Percentiles rank a stretch among this genome's conserved stretches.
phyloP scores from a whole-genome alignment of 805 yeast species.

The Candida alai region DNA sequence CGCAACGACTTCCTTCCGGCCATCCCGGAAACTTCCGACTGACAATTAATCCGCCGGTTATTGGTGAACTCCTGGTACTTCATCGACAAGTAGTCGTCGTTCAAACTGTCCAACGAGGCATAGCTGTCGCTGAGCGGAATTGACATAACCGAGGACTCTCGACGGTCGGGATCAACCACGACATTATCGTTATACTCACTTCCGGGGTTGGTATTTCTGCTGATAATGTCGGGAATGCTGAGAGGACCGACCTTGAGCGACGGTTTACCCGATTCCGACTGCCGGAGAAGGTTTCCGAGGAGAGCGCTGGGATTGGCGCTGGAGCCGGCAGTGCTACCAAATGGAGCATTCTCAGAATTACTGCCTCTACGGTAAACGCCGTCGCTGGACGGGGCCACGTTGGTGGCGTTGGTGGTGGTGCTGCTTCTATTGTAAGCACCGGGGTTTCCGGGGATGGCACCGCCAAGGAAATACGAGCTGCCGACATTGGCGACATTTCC shows the following conservation, averaged over 20 bases:
- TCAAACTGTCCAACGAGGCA: constrained; percentile 72
- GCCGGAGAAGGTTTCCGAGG: too few species aligned
- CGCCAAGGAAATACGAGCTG: background rate
- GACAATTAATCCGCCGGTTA: constrained; percentile 6
- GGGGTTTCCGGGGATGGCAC: background rate
- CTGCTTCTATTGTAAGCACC: background rate
- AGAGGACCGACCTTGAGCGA: constrained; percentile 34
- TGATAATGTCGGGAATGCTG: too few species aligned
- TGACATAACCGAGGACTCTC: constrained; percentile 66
- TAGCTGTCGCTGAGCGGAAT: constrained; percentile 70
- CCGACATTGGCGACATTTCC: background rate
- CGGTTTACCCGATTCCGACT: constrained; percentile 6
- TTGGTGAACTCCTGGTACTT: constrained; percentile 33
- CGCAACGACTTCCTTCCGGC: background rate
- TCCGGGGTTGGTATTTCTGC: too few species aligned
- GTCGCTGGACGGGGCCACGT: background rate
- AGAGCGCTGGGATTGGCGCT: background rate
- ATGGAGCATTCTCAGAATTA: constrained; percentile 1
- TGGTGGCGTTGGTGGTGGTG: background rate
- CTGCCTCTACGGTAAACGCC: too few species aligned
- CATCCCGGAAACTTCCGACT: constrained; percentile 3
- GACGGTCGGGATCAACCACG: constrained; percentile 1
- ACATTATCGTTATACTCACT: too few species aligned
- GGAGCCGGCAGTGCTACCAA: background rate
- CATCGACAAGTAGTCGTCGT: constrained; percentile 49